phyloP scores from a whole-genome alignment of 2,329 filamentous ascomycete genomes.

The Ceratocystiopsis brevicomis region DNA sequence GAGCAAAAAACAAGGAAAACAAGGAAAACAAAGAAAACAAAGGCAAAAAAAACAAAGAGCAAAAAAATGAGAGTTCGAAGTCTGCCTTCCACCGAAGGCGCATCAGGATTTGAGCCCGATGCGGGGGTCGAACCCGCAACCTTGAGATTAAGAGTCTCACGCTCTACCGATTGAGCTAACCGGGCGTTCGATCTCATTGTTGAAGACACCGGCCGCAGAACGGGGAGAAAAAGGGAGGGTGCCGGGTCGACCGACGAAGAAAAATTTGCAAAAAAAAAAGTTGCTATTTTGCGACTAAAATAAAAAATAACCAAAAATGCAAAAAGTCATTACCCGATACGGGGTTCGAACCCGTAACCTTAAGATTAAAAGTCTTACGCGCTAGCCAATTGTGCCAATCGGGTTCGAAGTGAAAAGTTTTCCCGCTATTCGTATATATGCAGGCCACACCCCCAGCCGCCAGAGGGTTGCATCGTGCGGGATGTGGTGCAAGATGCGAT shows the following conservation, averaged over 20 bases:
- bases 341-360: neutral
- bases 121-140: constrained; percentile 25
- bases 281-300: no score
- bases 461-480: no score
- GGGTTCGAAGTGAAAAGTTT: neutral
- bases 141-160: constrained; percentile 44
- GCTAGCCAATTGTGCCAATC: neutral
- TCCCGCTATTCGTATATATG: neutral
- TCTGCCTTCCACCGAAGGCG: constrained; percentile 4
- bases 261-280: no score
- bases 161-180: constrained; percentile 56
- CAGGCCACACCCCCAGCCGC: neutral
- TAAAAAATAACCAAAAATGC: neutral
- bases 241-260: no score
- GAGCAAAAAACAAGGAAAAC: no score
- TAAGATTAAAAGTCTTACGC: neutral
- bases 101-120: constrained; percentile 26
- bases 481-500: no score
- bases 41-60: neutral
- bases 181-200: constrained; percentile 19
- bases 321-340: neutral
- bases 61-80: neutral
- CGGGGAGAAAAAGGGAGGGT: no score
- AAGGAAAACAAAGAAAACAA: no score
- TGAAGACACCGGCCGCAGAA: neutral